These are phyloP conservation scores for Nelumbo lutea DNA, from an alignment of 164 flowering plant genomes.

Conservation along the genomic window DNA sequence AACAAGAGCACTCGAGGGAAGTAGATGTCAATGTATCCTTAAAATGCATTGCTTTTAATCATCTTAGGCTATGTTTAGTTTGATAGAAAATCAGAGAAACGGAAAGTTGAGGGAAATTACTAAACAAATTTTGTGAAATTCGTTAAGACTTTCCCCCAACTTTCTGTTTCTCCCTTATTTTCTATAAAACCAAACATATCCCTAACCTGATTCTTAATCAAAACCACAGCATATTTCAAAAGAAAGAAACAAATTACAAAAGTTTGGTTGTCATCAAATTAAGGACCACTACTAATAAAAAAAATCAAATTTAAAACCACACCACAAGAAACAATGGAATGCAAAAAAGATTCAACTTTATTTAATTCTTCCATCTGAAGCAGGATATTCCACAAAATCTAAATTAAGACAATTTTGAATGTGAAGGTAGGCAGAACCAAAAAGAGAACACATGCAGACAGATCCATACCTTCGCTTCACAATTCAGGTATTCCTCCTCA, in stretches of 20 bases:
- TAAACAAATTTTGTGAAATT: no score
- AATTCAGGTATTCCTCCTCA: constrained; percentile 76
- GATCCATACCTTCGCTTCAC: constrained; percentile 67
- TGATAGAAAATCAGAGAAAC: no score
- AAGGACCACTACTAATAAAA: not conserved
- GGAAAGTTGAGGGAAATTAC: no score
- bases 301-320: not conserved
- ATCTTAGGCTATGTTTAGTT: no score
- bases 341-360: not conserved
- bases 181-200: no score
- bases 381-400: not conserved
- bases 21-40: not conserved
- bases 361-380: not conserved
- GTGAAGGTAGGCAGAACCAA: not conserved
- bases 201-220: not conserved
- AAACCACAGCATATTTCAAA: no score
- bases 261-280: no score
- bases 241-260: no score
- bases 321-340: not conserved
- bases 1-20: not conserved
- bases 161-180: no score
- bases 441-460: not conserved
- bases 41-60: not conserved
- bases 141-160: no score
- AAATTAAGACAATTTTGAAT: not conserved